Conservation (phyloP, 2,329 filamentous ascomycete species). For the Raffaelea arxii region DNA sequence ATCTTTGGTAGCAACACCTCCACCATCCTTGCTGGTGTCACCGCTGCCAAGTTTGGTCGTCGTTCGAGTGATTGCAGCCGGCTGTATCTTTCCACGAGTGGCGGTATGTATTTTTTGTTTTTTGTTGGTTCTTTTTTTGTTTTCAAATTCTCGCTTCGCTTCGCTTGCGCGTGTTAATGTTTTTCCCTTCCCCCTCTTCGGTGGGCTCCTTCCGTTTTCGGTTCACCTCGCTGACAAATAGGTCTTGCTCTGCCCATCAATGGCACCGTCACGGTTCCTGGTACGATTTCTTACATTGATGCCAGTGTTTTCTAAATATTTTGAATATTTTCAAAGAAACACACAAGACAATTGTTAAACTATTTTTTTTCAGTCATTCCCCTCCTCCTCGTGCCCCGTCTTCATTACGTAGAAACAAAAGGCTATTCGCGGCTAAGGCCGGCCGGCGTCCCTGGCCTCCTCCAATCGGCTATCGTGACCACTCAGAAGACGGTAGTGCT, state of each 20-base stretch:
- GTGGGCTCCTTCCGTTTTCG: conserved; percentile 25
- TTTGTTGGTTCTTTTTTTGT: conserved; percentile 9
- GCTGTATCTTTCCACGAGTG: conserved; percentile 4
- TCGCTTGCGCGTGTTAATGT: conserved; percentile 31
- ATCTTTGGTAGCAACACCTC: conserved; percentile 5
- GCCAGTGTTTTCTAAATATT: conserved; percentile 4
- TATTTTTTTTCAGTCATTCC: too few species aligned
- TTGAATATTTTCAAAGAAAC: too few species aligned
- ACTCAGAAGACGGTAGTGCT: conserved; percentile 2
- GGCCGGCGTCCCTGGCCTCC: neutral
- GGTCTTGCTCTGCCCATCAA: conserved; percentile 30
- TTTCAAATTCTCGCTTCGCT: conserved; percentile 24
- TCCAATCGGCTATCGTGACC: neutral
- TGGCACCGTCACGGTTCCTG: conserved; percentile 27
- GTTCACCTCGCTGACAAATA: conserved; percentile 30
- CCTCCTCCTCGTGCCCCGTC: too few species aligned
- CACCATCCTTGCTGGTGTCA: conserved; percentile 1
- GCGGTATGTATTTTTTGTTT: conserved; percentile 1
- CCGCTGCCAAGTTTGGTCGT: conserved; percentile 5
- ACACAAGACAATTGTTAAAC: too few species aligned
- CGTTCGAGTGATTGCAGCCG: neutral
- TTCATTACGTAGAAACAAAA: too few species aligned
- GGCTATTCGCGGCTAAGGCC: conserved; percentile 5
- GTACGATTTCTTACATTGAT: conserved; percentile 20
- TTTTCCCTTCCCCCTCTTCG: conserved; percentile 15